Conservation (phyloP, 139 green algal species). For the Nannochloris sp. region DNA sequence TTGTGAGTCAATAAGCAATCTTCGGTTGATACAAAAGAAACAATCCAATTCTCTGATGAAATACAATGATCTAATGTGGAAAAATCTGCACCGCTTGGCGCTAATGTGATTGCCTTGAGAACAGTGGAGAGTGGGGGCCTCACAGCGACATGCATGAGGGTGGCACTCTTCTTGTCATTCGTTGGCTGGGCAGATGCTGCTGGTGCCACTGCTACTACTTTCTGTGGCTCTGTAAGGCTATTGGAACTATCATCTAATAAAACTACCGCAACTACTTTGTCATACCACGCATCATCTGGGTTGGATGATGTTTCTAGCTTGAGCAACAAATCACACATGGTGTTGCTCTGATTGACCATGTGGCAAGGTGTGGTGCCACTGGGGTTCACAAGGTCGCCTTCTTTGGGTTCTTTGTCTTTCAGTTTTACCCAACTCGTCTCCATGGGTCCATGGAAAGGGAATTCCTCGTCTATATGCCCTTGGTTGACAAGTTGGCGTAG, state of each 20-base stretch:
- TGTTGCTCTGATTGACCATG: no score
- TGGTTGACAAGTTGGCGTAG: no score
- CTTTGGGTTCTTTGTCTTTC: no score
- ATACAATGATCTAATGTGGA: not conserved
- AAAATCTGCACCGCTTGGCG: not conserved
- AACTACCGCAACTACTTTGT: slow-evolving; percentile 29
- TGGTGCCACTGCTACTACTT: slow-evolving; percentile 58
- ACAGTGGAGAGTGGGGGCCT: not conserved
- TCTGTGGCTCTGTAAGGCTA: not conserved
- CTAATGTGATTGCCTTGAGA: not conserved
- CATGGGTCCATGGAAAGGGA: no score
- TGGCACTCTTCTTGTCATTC: slow-evolving; percentile 43
- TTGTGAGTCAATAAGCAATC: not conserved
- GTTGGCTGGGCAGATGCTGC: slow-evolving; percentile 49
- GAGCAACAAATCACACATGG: not conserved
- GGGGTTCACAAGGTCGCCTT: no score
- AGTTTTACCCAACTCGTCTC: no score
- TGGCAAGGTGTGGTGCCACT: no score
- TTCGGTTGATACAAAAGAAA: not conserved
- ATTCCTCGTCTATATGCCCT: no score
- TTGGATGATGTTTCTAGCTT: not conserved
- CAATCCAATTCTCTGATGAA: not conserved
- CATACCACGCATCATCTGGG: slow-evolving; percentile 55
- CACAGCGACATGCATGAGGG: slow-evolving; percentile 63
- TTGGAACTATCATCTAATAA: slow-evolving; percentile 30